Percentiles rank a stretch among this genome's conserved stretches.
phyloP scores from a whole-genome alignment of 2,329 filamentous ascomycete genomes.

The Clonostachys chloroleuca region DNA sequence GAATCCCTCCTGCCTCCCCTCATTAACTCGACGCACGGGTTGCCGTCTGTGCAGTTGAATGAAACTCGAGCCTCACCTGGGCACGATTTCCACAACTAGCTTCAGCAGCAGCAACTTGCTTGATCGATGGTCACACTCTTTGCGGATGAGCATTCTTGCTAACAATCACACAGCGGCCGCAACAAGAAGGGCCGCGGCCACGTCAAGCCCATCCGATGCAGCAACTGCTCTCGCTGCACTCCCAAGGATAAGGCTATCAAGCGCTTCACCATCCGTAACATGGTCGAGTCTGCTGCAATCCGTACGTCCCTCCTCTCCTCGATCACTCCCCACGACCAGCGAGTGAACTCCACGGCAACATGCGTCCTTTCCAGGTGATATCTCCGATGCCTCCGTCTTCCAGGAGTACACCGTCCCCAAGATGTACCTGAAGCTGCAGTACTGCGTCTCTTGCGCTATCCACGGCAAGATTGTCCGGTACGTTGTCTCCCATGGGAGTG shows the following conservation, averaged over 20 bases:
- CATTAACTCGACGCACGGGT: no score
- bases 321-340: not conserved
- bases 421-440: constrained; percentile 99
- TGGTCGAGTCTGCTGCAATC: constrained; percentile 99
- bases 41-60: no score
- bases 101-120: not conserved
- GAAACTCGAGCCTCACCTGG: no score
- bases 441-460: constrained; percentile 99
- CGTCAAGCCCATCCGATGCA: constrained; percentile 94
- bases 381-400: constrained; percentile 99
- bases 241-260: constrained; percentile 99
- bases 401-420: constrained; percentile 99
- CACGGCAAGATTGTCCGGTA: constrained; percentile 99
- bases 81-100: not conserved
- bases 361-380: constrained; percentile 71
- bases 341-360: constrained; percentile 3
- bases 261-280: constrained; percentile 99
- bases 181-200: constrained; percentile 99
- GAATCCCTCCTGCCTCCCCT: constrained; percentile 13
- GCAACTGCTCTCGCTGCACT: constrained; percentile 75
- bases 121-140: no score
- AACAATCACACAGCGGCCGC: constrained; percentile 64
- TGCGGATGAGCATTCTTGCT: constrained; percentile 7
- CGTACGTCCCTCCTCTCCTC: constrained; percentile 61
- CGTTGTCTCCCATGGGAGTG: constrained; percentile 55